Percentiles rank a stretch among this genome's conserved stretches.
These are phyloP conservation scores for Solanum pimpinellifolium DNA, from an alignment of 257 asterid species.

Conservation along the genomic window DNA sequence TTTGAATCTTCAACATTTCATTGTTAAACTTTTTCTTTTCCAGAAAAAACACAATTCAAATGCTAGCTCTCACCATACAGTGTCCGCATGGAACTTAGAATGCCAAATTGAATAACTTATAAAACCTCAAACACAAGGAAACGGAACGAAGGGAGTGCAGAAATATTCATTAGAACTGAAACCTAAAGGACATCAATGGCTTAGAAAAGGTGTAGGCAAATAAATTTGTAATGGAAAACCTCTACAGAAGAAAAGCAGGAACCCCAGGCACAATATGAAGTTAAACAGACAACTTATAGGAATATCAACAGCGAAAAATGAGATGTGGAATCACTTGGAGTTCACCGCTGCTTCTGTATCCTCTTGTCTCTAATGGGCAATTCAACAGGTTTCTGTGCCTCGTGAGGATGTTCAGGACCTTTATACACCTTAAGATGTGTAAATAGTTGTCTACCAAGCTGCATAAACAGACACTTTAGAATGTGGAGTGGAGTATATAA, in stretches of 20 bases:
- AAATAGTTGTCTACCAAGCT: slow-evolving; percentile 85
- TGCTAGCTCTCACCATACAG: neutral
- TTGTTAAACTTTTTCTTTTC: neutral
- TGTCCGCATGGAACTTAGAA: neutral
- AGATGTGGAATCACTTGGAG: neutral
- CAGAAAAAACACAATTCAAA: neutral
- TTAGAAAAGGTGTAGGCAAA: neutral
- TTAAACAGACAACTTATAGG: neutral
- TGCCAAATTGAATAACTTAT: neutral
- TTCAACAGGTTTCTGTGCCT: slow-evolving; percentile 72
- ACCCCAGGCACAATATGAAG: neutral
- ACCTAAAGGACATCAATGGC: neutral
- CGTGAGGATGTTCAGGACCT: slow-evolving; percentile 93
- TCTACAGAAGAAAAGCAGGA: neutral
- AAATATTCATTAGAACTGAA: neutral
- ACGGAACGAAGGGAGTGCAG: neutral
- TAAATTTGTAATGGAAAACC: neutral
- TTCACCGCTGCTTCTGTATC: slow-evolving; percentile 28
- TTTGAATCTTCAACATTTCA: neutral
- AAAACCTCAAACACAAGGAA: neutral
- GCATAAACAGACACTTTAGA: slow-evolving; percentile 13
- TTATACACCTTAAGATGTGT: slow-evolving; percentile 81
- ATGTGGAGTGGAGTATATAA: neutral
- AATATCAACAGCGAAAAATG: neutral
- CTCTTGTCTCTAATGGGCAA: slow-evolving; percentile 90